A percentile compares a stretch with the other conserved stretches of the same genome.
Evolutionary conservation across 2,329 filamentous ascomycete species (phyloP).

Genomic region (Ophiostoma sp.): DNA sequence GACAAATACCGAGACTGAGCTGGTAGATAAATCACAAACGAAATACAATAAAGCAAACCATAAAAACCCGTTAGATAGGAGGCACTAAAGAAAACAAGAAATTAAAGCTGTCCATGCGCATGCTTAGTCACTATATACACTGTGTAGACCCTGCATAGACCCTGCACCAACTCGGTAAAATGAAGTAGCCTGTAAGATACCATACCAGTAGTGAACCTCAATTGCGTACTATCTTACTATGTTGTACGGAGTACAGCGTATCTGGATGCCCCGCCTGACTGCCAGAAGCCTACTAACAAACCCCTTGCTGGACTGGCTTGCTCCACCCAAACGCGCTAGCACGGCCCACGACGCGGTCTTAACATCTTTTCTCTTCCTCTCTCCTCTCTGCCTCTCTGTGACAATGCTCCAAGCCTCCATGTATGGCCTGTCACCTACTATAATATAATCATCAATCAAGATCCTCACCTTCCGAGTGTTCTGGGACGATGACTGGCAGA

Average conservation of each 20-base stretch:
- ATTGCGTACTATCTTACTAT: background rate
- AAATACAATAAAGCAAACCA: background rate
- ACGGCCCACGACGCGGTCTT: slow-evolving; percentile 3
- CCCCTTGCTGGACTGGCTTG: slow-evolving; percentile 1
- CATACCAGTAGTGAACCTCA: background rate
- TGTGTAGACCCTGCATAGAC: background rate
- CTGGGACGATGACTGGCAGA: background rate
- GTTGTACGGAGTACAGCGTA: no score
- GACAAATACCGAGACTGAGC: background rate
- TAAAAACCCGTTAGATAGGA: background rate
- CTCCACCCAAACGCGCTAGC: background rate
- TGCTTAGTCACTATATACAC: background rate
- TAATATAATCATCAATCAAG: background rate
- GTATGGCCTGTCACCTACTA: no score
- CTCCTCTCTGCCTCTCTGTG: background rate
- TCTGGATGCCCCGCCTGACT: slow-evolving; percentile 1
- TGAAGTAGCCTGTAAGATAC: no score
- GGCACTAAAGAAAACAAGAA: background rate
- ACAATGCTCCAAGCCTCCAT: background rate
- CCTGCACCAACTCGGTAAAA: background rate
- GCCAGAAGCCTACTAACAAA: background rate
- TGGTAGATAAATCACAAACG: background rate
- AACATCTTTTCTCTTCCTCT: background rate
- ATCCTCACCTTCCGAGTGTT: background rate
- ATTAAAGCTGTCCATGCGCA: background rate